These are phyloP conservation scores for Aspergillus unguis DNA, from an alignment of 2,329 filamentous ascomycete species.

Conservation along the genomic window DNA sequence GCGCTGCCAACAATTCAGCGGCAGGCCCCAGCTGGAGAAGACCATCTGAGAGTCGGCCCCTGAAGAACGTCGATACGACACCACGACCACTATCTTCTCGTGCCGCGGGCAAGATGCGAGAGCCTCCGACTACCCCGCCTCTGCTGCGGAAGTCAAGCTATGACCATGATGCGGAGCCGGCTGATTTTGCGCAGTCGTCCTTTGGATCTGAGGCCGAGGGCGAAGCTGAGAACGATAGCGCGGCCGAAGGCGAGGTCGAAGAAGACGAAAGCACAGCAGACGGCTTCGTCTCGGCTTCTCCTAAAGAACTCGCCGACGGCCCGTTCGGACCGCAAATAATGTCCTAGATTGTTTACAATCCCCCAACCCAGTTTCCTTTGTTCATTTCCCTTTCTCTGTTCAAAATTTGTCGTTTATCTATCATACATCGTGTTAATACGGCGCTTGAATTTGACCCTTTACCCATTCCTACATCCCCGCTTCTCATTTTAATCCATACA, in stretches of 20 bases:
- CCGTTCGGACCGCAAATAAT: slow-evolving; percentile 33
- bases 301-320: slow-evolving; percentile 27
- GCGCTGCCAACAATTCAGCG: slow-evolving; percentile 42
- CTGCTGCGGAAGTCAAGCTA: slow-evolving; percentile 56
- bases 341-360: slow-evolving; percentile 16
- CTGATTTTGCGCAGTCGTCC: slow-evolving; percentile 43
- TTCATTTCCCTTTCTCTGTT: slow-evolving; percentile 3
- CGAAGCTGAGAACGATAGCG: not conserved
- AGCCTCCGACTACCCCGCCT: slow-evolving; percentile 50
- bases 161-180: slow-evolving; percentile 57
- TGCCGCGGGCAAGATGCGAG: slow-evolving; percentile 27
- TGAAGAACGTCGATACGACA: slow-evolving; percentile 30
- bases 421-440: slow-evolving; percentile 2
- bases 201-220: not conserved
- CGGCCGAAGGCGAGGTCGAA: slow-evolving; percentile 36
- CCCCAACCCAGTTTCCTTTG: slow-evolving; percentile 6
- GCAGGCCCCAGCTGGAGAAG: slow-evolving; percentile 27
- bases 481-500: not conserved
- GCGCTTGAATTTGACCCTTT: not conserved
- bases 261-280: slow-evolving; percentile 51
- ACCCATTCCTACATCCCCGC: not conserved
- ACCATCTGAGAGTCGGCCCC: slow-evolving; percentile 34
- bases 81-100: slow-evolving; percentile 31
- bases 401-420: not conserved
- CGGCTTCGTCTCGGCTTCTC: slow-evolving; percentile 35